Conservation (phyloP, 2,329 filamentous ascomycete species). For the Aspergillus awamori region DNA sequence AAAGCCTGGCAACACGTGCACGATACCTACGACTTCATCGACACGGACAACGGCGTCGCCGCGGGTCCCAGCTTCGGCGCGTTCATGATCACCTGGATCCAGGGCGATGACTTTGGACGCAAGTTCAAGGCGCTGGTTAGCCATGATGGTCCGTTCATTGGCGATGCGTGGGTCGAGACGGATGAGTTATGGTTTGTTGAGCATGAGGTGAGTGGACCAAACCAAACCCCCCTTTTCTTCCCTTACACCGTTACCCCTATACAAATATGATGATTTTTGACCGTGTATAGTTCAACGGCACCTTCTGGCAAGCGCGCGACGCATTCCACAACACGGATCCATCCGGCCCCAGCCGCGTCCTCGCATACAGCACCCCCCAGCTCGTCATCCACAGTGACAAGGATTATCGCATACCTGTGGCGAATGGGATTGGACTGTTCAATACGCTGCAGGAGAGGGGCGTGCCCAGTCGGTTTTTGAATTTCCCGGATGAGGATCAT, state of each 20-base stretch:
- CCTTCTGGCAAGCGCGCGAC: conserved; percentile 58
- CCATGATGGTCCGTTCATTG: conserved; percentile 82
- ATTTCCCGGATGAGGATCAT: conserved; percentile 75
- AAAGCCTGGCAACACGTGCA: conserved; percentile 73
- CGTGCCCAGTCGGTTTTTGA: conserved; percentile 74
- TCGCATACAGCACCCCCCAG: conserved; percentile 77
- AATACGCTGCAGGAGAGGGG: conserved; percentile 75
- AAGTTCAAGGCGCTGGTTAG: conserved; percentile 86
- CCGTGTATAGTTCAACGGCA: conserved; percentile 45
- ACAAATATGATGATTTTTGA: no score
- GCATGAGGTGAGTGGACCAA: conserved; percentile 40
- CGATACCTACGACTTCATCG: conserved; percentile 41
- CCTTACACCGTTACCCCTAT: no score
- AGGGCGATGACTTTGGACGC: conserved; percentile 79
- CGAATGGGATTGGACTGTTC: conserved; percentile 78
- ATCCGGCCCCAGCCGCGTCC: conserved; percentile 54
- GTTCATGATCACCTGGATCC: conserved; percentile 74
- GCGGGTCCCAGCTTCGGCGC: conserved; percentile 47
- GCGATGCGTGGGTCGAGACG: conserved; percentile 52
- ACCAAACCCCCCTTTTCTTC: not conserved
- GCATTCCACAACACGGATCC: conserved; percentile 73
- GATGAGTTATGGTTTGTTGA: conserved; percentile 58
- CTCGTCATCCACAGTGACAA: conserved; percentile 83
- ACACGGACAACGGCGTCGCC: conserved; percentile 43
- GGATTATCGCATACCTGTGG: conserved; percentile 81